A percentile compares a stretch with the other conserved stretches of the same genome.
Evolutionary conservation across 345 rosid genomes (phyloP).

Genomic region (Stellera chamaejasme): DNA sequence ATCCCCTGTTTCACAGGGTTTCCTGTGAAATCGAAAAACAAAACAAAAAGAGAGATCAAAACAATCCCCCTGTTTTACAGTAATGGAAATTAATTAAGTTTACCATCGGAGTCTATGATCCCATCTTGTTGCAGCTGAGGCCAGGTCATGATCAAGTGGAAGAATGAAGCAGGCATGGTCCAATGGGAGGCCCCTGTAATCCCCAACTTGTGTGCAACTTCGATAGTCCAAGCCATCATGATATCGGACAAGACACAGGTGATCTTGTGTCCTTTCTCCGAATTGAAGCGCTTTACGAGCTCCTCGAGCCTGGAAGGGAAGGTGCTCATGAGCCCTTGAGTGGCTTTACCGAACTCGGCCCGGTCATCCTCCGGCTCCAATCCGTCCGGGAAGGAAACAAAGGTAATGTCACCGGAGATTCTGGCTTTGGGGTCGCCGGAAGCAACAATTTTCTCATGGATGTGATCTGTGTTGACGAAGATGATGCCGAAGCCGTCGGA

Average conservation of each 20-base stretch:
- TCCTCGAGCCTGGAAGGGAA: constrained; percentile 39
- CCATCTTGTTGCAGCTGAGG: constrained; percentile 35
- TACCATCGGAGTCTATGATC: constrained; percentile 33
- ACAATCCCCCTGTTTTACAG: no score
- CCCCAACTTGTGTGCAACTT: constrained; percentile 32
- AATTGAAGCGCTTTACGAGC: constrained; percentile 17
- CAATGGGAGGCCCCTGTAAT: constrained; percentile 32
- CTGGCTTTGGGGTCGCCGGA: constrained; percentile 1
- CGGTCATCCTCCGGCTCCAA: constrained; percentile 17
- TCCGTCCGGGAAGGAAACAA: constrained; percentile 40
- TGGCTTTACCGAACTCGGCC: constrained; percentile 1
- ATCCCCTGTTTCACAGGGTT: constrained; percentile 4
- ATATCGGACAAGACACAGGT: constrained; percentile 39
- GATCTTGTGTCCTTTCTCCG: constrained; percentile 16
- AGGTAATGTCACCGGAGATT: constrained; percentile 7
- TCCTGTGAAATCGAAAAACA: constrained; percentile 13
- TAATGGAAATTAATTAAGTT: background rate
- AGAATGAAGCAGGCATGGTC: constrained; percentile 27
- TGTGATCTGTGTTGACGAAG: no score
- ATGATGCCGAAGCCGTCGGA: no score
- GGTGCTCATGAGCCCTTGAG: constrained; percentile 16
- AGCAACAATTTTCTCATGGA: constrained; percentile 9
- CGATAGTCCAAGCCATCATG: constrained; percentile 24
- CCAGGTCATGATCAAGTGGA: constrained; percentile 22
- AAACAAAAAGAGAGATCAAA: no score